These are phyloP conservation scores for Colletotrichum euphorbiae DNA, from an alignment of 2,329 filamentous ascomycete genomes.

Conservation along the genomic window DNA sequence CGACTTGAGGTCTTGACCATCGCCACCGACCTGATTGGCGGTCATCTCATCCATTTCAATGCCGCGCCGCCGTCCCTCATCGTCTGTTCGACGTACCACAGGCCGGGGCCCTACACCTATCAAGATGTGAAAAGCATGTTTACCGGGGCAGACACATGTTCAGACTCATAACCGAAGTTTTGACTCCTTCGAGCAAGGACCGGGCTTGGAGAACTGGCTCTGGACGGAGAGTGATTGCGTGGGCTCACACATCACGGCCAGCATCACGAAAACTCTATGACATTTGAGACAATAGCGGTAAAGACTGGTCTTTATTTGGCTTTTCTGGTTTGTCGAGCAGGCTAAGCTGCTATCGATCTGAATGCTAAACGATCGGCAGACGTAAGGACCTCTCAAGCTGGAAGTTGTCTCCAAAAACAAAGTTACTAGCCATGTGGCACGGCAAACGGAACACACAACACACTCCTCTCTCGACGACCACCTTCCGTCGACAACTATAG, in stretches of 20 bases:
- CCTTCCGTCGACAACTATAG: background rate
- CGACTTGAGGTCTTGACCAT: background rate
- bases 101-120: background rate
- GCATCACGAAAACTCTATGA: slow-evolving; percentile 17
- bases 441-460: slow-evolving; percentile 9
- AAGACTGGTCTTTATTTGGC: slow-evolving; percentile 29
- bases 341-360: background rate
- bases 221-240: background rate
- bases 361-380: slow-evolving; percentile 1
- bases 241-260: slow-evolving; percentile 4
- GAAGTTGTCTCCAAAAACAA: background rate
- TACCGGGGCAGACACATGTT: background rate
- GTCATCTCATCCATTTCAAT: background rate
- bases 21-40: slow-evolving; percentile 5
- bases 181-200: background rate
- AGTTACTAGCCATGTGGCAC: slow-evolving; percentile 17
- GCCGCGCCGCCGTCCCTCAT: background rate
- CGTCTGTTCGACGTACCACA: slow-evolving; percentile 11
- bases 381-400: background rate
- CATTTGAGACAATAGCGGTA: slow-evolving; percentile 32
- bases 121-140: background rate
- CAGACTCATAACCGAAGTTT: background rate
- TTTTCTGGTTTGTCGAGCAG: slow-evolving; percentile 4
- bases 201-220: slow-evolving; percentile 10
- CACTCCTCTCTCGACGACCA: background rate